These are phyloP conservation scores for Arabidopsis suecica DNA, from an alignment of 345 rosid species.

Conservation along the genomic window DNA sequence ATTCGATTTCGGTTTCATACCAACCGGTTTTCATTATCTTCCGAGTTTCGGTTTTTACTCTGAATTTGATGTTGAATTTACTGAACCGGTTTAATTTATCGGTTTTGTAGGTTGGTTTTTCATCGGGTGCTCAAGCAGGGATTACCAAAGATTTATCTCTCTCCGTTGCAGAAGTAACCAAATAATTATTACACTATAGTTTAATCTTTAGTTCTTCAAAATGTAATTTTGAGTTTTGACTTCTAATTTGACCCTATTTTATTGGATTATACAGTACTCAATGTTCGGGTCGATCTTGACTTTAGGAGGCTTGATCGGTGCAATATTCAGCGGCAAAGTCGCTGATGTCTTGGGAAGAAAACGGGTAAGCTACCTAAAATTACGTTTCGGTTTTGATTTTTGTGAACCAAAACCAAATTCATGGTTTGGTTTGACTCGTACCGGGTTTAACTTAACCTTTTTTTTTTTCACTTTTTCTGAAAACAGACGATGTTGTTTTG, in stretches of 20 bases:
- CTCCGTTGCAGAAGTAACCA: slow-evolving; percentile 42
- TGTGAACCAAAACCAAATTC: neutral
- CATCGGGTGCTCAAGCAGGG: slow-evolving; percentile 53
- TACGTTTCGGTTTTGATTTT: neutral
- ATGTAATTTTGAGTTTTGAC: neutral
- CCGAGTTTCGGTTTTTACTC: too few species aligned
- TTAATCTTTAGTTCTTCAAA: too few species aligned
- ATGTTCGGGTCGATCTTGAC: slow-evolving; percentile 50
- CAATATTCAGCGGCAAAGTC: slow-evolving; percentile 48
- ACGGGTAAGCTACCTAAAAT: slow-evolving; percentile 18
- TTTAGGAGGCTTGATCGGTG: slow-evolving; percentile 52
- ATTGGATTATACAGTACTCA: slow-evolving; percentile 34
- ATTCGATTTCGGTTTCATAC: neutral
- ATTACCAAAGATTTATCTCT: slow-evolving; percentile 54
- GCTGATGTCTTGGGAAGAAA: slow-evolving; percentile 50
- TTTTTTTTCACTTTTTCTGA: neutral
- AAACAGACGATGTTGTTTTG: slow-evolving; percentile 56
- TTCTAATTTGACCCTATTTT: neutral
- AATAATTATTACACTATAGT: too few species aligned
- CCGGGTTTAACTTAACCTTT: neutral
- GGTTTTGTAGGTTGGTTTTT: slow-evolving; percentile 49
- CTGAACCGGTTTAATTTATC: slow-evolving; percentile 4
- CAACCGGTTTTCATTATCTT: too few species aligned
- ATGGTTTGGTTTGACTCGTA: slow-evolving; percentile 10
- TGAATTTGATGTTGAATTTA: neutral